These are phyloP conservation scores for Pseudopithomyces chartarum DNA, from an alignment of 2,329 filamentous ascomycete species.

Conservation along the genomic window DNA sequence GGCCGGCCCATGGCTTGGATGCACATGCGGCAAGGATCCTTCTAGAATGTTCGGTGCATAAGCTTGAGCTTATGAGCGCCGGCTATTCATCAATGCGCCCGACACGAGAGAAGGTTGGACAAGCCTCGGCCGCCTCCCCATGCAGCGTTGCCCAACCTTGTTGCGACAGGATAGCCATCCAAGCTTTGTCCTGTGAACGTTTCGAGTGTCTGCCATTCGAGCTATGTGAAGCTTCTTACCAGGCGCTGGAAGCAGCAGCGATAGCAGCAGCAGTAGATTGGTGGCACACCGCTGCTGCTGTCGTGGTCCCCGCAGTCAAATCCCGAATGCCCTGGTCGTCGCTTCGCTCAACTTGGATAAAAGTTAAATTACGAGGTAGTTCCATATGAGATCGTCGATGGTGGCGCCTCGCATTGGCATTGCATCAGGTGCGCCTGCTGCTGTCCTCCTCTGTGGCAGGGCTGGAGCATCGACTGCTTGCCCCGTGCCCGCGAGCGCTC, in stretches of 20 bases:
- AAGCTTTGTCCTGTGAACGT: neutral
- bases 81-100: neutral
- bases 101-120: neutral
- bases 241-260: neutral
- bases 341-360: neutral
- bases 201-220: too few species aligned
- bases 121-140: too few species aligned
- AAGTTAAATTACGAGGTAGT: neutral
- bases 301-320: neutral
- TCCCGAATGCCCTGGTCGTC: neutral
- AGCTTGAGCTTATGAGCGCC: slow-evolving; percentile 1
- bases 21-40: slow-evolving; percentile 2
- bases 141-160: too few species aligned
- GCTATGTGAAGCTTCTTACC: neutral
- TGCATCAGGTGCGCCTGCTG: too few species aligned
- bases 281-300: too few species aligned
- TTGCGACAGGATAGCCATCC: too few species aligned
- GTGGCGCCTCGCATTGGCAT: neutral
- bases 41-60: slow-evolving; percentile 9
- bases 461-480: too few species aligned
- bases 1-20: neutral
- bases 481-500: neutral
- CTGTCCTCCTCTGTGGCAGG: neutral
- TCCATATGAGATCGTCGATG: neutral
- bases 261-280: too few species aligned